Evolutionary conservation across 2,329 filamentous ascomycete genomes (phyloP), one percentile per base, ranked within the genome.

Genomic region (Sporothrix phasma): DNA sequence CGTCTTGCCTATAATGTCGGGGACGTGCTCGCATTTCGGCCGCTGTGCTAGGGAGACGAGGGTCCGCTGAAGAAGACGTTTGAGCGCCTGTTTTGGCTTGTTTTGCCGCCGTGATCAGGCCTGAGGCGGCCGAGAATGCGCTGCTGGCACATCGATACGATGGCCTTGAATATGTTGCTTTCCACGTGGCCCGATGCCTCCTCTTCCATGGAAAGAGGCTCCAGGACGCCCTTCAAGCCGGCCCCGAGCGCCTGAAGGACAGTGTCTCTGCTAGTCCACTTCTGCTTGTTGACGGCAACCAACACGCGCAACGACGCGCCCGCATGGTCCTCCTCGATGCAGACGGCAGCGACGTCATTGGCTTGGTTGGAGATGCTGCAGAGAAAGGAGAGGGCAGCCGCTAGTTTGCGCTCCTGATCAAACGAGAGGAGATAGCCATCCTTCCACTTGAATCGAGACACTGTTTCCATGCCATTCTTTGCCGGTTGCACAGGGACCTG

Each of bases 121-220:
- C n/a, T 41, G 19, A 63, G 31, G 17, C 51, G 62, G 8, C 29
- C 13, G 6, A 63, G 41, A n/a, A 63, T 63, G 13, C 53, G 53
- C 1, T 31, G 5, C 4, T 10, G 8, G 43, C 62, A 59, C 51
- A 59, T 56, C 2, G 43, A 4, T 2, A 63, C 13, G 19, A 63
- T 59, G 3, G 51, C 29, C 13, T 19, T 37, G 22, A 63, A 49
- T 19, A 63, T 19, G n/a, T 26, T 31, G 0, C 17, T 15, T 15
- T n/a, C 22, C n/a, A 29, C 59, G 1, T n/a, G 3, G 5, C 11
- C 22, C 6, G 3, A n/a, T n/a, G n/a, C n/a, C n/a, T n/a, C n/a
- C 34, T 19, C 37, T 22, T 29, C 37, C 53, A n/a, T 22, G 2
- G 26, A n/a, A 0, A 51, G 60, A 7, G 19, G 60, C n/a, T 37